Evolutionary conservation across 176 grass and related monocot species (phyloP).

Genomic region (Bolboschoenus planiculmis): DNA sequence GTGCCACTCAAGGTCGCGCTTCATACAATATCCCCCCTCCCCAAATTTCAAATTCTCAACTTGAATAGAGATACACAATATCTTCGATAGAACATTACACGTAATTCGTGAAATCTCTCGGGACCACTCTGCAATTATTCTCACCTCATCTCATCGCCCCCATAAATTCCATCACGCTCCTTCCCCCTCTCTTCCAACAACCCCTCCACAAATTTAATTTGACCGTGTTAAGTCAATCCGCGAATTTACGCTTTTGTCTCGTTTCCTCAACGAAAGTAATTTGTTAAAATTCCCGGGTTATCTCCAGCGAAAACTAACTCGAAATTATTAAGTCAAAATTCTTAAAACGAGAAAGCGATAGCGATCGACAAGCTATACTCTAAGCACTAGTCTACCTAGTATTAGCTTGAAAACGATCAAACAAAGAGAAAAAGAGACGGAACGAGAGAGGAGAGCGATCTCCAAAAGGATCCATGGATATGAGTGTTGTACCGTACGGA

Average conservation of each 20-base stretch:
- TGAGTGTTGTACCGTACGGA: conserved; percentile 17
- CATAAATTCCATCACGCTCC: conserved; percentile 9
- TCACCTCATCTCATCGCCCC: neutral
- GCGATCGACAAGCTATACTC: neutral
- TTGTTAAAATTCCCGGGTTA: neutral
- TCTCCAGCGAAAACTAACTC: neutral
- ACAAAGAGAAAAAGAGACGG: neutral
- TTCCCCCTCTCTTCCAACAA: neutral
- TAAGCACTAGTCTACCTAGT: neutral
- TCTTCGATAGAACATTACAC: neutral
- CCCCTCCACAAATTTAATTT: neutral
- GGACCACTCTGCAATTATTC: conserved; percentile 21
- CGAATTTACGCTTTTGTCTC: neutral
- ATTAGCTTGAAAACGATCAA: conserved; percentile 2
- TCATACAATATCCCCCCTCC: conserved; percentile 1
- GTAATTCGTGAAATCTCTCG: conserved; percentile 5
- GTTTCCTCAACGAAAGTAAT: neutral
- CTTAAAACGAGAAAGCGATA: neutral
- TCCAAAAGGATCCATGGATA: conserved; percentile 20
- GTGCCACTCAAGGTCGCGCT: neutral
- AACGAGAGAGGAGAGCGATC: neutral
- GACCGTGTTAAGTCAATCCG: neutral
- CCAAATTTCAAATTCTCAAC: neutral
- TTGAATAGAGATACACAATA: neutral
- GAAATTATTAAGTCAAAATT: no score